These are phyloP conservation scores for Eucalyptus shirleyi DNA, from an alignment of 345 rosid genomes.

Conservation along the genomic window DNA sequence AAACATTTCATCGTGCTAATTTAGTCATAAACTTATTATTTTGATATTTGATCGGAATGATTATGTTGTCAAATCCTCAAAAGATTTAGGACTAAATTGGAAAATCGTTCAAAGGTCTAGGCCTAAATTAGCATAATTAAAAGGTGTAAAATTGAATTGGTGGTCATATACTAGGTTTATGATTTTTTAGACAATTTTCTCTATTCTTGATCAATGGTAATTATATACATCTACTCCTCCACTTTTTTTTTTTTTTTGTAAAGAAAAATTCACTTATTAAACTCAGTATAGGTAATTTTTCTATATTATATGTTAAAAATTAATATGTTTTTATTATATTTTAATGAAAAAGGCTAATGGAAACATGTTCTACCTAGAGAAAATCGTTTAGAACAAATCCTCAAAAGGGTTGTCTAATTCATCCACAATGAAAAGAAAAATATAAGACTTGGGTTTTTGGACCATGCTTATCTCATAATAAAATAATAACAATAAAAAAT, in stretches of 20 bases:
- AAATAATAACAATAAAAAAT: no score
- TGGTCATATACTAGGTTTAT: background rate
- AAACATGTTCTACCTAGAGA: background rate
- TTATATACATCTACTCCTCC: background rate
- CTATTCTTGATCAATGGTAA: background rate
- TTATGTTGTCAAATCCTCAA: background rate
- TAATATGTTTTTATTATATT: background rate
- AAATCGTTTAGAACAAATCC: background rate
- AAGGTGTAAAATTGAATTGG: no score
- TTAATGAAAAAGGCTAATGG: background rate
- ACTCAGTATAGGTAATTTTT: background rate
- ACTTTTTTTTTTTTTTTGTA: background rate
- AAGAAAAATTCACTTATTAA: background rate
- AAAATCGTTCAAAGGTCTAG: no score
- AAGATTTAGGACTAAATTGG: no score
- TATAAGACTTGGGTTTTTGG: background rate
- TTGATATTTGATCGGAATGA: no score
- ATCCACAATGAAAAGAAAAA: background rate
- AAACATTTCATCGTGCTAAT: fast-evolving
- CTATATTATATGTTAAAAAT: background rate
- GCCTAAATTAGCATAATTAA: no score
- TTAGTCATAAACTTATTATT: no score
- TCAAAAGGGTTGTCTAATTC: background rate
- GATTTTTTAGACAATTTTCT: background rate
- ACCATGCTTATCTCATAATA: no score